Percentiles rank a stretch among this genome's conserved stretches.
Evolutionary conservation across 169 alveolate species (phyloP).

Genomic region (Cryptosporidium sp.): DNA sequence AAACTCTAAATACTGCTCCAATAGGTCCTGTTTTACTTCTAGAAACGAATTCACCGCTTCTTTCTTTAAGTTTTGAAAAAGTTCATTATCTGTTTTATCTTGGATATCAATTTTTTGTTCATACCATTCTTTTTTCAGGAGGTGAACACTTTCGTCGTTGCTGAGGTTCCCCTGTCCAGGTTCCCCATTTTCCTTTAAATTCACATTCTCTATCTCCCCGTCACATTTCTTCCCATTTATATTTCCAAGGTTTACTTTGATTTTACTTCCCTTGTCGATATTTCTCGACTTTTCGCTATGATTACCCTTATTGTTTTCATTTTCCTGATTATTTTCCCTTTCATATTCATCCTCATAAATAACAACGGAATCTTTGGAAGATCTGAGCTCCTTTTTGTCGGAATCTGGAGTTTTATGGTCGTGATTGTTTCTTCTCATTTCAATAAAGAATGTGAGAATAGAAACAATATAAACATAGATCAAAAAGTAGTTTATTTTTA

Average conservation of each 20-base stretch:
- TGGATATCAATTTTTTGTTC: not conserved
- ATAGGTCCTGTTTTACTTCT: conserved; percentile 9
- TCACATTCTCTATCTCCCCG: not conserved
- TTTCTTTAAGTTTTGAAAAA: conserved; percentile 26
- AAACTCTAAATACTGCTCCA: conserved; percentile 36
- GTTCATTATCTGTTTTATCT: not conserved
- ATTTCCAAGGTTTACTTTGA: not conserved
- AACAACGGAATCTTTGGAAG: not conserved
- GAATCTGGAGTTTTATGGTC: not conserved
- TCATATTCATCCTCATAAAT: not conserved
- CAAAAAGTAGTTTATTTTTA: conserved; percentile 34
- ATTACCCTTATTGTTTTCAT: not conserved
- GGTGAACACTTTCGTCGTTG: not conserved
- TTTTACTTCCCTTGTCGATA: not conserved
- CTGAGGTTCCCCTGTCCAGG: not conserved
- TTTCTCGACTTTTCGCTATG: not conserved
- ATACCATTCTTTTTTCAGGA: not conserved
- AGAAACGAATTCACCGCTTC: conserved; percentile 42
- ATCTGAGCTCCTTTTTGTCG: not conserved
- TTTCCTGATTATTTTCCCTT: not conserved
- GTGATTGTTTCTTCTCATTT: conserved; percentile 22
- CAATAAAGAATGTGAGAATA: conserved; percentile 43
- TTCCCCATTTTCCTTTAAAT: not conserved
- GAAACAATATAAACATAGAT: conserved; percentile 28
- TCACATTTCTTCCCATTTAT: no score